phyloP scores from a whole-genome alignment of 495 filamentous ascomycete species.

The Chaetomium cochliodes region DNA sequence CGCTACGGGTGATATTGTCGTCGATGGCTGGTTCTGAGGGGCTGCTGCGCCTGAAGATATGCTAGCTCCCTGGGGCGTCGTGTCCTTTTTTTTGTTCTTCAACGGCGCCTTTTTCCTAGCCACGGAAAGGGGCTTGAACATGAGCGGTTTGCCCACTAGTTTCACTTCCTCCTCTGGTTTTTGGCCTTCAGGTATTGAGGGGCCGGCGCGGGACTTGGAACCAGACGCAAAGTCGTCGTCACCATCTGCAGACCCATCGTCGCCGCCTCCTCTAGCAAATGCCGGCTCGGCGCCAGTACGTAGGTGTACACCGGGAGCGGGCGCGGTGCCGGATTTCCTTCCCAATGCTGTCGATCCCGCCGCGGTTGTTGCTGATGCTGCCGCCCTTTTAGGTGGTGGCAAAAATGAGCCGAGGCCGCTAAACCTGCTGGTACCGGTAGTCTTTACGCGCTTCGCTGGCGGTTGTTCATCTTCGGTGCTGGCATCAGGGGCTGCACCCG shows the following conservation, averaged over 20 bases:
- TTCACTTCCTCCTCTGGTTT: constrained; percentile 61
- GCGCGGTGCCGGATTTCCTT: constrained; percentile 38
- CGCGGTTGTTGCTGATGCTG: constrained; percentile 19
- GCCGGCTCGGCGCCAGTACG: constrained; percentile 78
- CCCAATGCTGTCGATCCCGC: constrained; percentile 27
- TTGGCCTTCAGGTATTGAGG: constrained; percentile 46
- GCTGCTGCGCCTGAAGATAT: constrained; percentile 5
- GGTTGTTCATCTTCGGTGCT: constrained; percentile 52
- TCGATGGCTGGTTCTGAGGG: background rate
- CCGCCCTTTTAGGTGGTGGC: constrained; percentile 74
- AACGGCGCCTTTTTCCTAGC: constrained; percentile 55
- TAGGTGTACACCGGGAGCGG: constrained; percentile 59
- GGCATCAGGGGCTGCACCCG: constrained; percentile 39
- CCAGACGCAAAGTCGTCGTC: constrained; percentile 26
- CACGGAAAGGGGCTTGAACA: constrained; percentile 87
- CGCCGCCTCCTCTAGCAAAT: constrained; percentile 61
- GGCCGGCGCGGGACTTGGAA: constrained; percentile 30
- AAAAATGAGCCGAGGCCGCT: constrained; percentile 81
- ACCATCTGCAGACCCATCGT: constrained; percentile 27
- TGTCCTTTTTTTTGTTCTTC: constrained; percentile 27
- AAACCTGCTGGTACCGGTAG: constrained; percentile 55
- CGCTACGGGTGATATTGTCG: background rate
- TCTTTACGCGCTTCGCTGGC: constrained; percentile 67
- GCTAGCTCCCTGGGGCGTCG: background rate
- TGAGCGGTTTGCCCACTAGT: constrained; percentile 71